Percentiles rank a stretch among this genome's conserved stretches.
Conservation (phyloP, 2,329 filamentous ascomycete species). For the Colletotrichum karsti region DNA sequence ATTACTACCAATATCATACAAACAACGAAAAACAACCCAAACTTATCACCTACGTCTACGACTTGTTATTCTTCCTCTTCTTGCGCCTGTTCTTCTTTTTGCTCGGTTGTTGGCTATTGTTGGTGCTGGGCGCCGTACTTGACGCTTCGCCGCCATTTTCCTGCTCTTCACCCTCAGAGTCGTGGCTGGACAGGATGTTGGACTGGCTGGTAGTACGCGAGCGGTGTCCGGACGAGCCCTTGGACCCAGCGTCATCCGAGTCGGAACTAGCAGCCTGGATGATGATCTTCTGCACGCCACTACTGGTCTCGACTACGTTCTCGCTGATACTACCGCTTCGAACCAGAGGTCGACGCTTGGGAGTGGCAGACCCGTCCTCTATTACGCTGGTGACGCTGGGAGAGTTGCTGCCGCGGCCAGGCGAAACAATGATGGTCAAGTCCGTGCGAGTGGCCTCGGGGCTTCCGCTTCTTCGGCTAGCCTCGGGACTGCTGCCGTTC, state of each 20-base stretch:
- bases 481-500: neutral
- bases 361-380: slow-evolving; percentile 20
- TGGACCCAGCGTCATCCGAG: slow-evolving; percentile 26
- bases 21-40: neutral
- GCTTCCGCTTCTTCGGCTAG: neutral
- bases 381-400: slow-evolving; percentile 14
- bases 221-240: slow-evolving; percentile 22
- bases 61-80: slow-evolving; percentile 46
- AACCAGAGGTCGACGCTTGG: slow-evolving; percentile 25
- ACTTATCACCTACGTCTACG: slow-evolving; percentile 27
- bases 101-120: slow-evolving; percentile 26
- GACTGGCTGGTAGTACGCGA: slow-evolving; percentile 18
- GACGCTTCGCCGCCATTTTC: slow-evolving; percentile 19
- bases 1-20: slow-evolving; percentile 25
- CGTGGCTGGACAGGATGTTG: slow-evolving; percentile 1
- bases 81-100: slow-evolving; percentile 49
- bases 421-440: slow-evolving; percentile 20
- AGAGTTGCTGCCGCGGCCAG: slow-evolving; percentile 15
- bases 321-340: slow-evolving; percentile 32
- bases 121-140: slow-evolving; percentile 19
- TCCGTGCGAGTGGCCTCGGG: slow-evolving; percentile 15
- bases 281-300: slow-evolving; percentile 30
- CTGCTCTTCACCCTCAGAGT: slow-evolving; percentile 17
- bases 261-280: slow-evolving; percentile 31
- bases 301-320: slow-evolving; percentile 31